Base-by-base conservation (phyloP, 1,139 yeast genomes). In the Protomyces pachydermus region DNA sequence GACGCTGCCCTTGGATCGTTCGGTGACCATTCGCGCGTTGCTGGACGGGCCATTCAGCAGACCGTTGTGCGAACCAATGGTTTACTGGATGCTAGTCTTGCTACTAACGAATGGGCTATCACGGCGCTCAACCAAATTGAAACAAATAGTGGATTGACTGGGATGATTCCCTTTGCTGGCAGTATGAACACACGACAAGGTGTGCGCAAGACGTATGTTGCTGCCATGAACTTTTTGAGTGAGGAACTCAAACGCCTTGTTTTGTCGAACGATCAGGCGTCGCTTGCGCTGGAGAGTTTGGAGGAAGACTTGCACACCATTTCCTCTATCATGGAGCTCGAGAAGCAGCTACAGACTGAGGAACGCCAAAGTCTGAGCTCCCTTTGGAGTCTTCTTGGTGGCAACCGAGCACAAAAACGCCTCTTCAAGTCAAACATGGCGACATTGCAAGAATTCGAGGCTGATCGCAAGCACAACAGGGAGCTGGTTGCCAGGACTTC, bases 31-130 rank as follows among this genome's bases (percentile, higher is more conserved):
- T 54, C 62, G n/a, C 56, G 62, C 12, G 52, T 32, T 38, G 53
- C 62, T 14, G 34, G 50, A 14, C 34, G 62, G 8, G 62, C 56
- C n/a, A 51, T 58, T 16, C 62, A 58, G 10, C 38, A 51, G 45
- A 58, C 62, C 1, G 62, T 58, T 32, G 62, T 58, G 10, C 51
- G 62, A 18, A 55, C 54, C 8, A 28, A 55, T 34, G 56, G 56
- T 42, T 18, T 58, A 34, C 45, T 58, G 23, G 62, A 58, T 50
- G 56, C 62, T 10, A 35, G 52, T 23, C 48, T 58, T 25, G 62
- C 62, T 37, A 58, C 54, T 42, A 58, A 58, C 25, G 56, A 58
- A 23, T 58, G 62, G 62, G 62, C 62, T 18, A 34, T 58, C 42
- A 12, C 32, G 14, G 32, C 62, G 45, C 62, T 58, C 20, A 46